Conservation (phyloP, 2,329 filamentous ascomycete species). For the Aspergillus calidoustus region DNA sequence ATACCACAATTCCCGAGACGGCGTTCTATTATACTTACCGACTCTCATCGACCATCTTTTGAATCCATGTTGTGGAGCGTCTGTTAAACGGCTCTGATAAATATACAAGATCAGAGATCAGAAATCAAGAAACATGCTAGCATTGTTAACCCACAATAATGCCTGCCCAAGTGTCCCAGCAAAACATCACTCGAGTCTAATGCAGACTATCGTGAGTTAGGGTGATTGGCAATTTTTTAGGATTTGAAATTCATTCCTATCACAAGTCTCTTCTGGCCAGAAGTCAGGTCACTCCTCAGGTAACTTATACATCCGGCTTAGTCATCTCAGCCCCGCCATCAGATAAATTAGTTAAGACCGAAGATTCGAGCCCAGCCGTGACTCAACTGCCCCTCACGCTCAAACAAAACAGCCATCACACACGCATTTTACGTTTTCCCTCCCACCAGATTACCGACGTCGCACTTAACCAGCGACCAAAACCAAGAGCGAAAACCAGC, state of each 20-base stretch:
- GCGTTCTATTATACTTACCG: background rate
- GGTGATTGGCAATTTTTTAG: too few species aligned
- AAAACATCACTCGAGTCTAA: too few species aligned
- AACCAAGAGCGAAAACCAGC: background rate
- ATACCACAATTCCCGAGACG: background rate
- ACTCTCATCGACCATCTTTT: background rate
- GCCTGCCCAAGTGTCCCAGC: too few species aligned
- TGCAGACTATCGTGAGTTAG: too few species aligned
- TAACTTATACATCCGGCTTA: constrained; percentile 1
- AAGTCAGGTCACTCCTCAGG: background rate
- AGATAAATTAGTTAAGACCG: background rate
- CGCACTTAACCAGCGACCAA: background rate
- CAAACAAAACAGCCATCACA: background rate
- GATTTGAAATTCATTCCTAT: too few species aligned
- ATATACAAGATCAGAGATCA: too few species aligned
- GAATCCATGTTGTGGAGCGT: too few species aligned
- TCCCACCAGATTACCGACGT: background rate
- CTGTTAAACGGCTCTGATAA: too few species aligned
- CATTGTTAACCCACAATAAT: too few species aligned
- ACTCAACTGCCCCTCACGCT: constrained; percentile 9
- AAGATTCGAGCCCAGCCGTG: background rate
- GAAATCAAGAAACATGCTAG: too few species aligned
- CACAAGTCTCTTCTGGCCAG: too few species aligned
- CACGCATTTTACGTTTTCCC: background rate
- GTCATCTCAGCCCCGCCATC: constrained; percentile 14